Evolutionary conservation across 352 stramenopile species (phyloP).

Genomic region (Phytophthora pisi): DNA sequence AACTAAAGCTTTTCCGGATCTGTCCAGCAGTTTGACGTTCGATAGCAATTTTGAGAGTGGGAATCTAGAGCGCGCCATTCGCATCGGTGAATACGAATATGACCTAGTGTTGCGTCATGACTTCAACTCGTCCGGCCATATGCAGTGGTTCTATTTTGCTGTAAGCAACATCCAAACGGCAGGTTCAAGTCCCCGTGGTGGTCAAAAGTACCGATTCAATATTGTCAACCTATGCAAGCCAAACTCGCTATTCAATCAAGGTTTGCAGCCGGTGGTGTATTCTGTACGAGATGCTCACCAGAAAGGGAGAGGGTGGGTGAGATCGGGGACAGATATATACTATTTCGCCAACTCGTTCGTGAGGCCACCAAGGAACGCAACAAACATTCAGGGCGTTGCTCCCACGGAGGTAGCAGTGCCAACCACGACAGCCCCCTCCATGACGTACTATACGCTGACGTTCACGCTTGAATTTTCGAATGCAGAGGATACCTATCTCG

Average conservation of each 20-base stretch:
- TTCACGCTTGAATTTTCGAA: constrained; percentile 89
- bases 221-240: constrained; percentile 94
- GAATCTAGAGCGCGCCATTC: constrained; percentile 88
- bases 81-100: constrained; percentile 88
- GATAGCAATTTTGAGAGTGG: constrained; percentile 93
- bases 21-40: constrained; percentile 74
- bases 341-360: constrained; percentile 85
- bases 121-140: constrained; percentile 82
- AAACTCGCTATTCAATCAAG: constrained; percentile 91
- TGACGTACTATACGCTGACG: constrained; percentile 86
- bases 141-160: constrained; percentile 96
- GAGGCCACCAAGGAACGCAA: constrained; percentile 25
- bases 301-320: constrained; percentile 72
- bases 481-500: constrained; percentile 80
- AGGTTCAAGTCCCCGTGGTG: constrained; percentile 5
- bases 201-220: constrained; percentile 86
- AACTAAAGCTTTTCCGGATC: constrained; percentile 24
- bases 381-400: neutral
- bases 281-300: constrained; percentile 66
- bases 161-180: constrained; percentile 72
- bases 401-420: constrained; percentile 7
- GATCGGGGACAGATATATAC: constrained; percentile 80
- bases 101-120: constrained; percentile 90
- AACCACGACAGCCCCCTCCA: constrained; percentile 1
- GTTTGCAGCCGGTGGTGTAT: constrained; percentile 92